Conservation (phyloP, 768 basidiomycete genomes). For the Russula sp. region DNA sequence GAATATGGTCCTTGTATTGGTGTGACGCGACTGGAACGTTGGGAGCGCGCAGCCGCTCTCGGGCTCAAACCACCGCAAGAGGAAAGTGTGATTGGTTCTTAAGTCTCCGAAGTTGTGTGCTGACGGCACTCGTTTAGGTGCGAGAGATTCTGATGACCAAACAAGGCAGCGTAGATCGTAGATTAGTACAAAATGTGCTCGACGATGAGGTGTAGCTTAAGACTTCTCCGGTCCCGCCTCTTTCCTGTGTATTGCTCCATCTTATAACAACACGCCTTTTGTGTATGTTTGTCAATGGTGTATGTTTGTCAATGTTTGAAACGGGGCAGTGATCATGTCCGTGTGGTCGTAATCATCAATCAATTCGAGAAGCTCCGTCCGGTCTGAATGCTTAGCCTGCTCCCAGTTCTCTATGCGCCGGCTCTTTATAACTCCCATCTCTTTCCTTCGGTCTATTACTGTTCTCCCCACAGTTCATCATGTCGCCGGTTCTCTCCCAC, state of each 20-base stretch:
- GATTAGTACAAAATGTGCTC: slow-evolving; percentile 13
- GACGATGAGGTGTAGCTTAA: slow-evolving; percentile 18
- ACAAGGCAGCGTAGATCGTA: slow-evolving; percentile 15
- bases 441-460: not conserved
- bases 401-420: no score
- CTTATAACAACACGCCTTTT: no score
- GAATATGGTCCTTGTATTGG: slow-evolving; percentile 79
- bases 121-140: not conserved
- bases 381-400: no score
- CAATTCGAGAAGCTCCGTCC: no score
- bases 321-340: no score
- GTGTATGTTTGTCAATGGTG: no score
- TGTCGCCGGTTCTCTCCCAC: slow-evolving; percentile 28
- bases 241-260: not conserved
- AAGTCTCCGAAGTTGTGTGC: no score
- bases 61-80: slow-evolving; percentile 76
- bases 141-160: slow-evolving; percentile 15
- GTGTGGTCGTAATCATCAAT: no score
- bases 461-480: not conserved
- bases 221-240: not conserved
- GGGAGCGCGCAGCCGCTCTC: slow-evolving; percentile 74
- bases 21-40: slow-evolving; percentile 74
- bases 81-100: slow-evolving; percentile 36
- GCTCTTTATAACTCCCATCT: no score
- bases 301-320: no score